These are phyloP conservation scores for Tylopilus plumbeoviolaceoides DNA, from an alignment of 768 basidiomycete species.

Conservation along the genomic window DNA sequence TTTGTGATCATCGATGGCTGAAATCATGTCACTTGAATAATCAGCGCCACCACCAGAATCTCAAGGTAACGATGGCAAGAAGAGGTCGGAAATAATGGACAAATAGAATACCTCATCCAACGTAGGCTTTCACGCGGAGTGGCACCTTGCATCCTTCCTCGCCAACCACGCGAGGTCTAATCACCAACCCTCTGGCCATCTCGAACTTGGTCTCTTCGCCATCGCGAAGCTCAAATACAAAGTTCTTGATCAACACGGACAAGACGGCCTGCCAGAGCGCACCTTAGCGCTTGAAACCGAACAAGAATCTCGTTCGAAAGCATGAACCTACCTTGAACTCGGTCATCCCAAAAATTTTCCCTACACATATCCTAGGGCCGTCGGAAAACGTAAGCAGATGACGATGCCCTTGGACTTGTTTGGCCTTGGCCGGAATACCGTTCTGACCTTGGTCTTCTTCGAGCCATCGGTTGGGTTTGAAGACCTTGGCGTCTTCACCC, in stretches of 20 bases:
- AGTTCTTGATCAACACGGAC: conserved; percentile 38
- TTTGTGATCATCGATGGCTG: no score
- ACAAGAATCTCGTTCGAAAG: no score
- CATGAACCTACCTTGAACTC: conserved; percentile 30
- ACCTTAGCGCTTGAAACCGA: no score
- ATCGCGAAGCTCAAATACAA: conserved; percentile 25
- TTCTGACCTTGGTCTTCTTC: conserved; percentile 15
- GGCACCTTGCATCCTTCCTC: no score
- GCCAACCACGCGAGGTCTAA: no score
- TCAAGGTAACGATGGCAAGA: no score
- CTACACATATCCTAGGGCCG: conserved; percentile 47
- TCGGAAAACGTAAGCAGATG: conserved; percentile 51
- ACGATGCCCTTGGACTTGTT: conserved; percentile 43
- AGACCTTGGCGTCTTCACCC: conserved; percentile 57
- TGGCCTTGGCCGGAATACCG: conserved; percentile 26
- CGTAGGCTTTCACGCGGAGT: no score
- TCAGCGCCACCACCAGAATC: no score
- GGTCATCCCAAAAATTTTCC: conserved; percentile 42
- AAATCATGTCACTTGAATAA: no score
- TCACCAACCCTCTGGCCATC: neutral
- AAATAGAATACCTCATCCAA: no score
- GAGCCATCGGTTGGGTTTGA: conserved; percentile 64
- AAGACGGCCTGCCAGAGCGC: conserved; percentile 34
- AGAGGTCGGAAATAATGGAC: no score
- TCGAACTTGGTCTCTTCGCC: neutral